Evolutionary conservation across 345 rosid genomes (phyloP).

Genomic region (Brassica napus): Da-Ae NC_063443.1:12555001-12555500

Average conservation of each 20-base stretch:
- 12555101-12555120: neutral
- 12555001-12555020: neutral
- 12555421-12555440: neutral
- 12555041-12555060: neutral
- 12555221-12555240: neutral
- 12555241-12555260: slow-evolving; percentile 31
- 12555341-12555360: slow-evolving; percentile 25
- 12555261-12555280: neutral
- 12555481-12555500: neutral
- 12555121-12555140: neutral
- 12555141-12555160: slow-evolving; percentile 15
- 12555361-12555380: neutral
- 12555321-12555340: slow-evolving; percentile 2
- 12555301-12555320: slow-evolving; percentile 1
- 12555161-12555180: neutral
- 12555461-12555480: neutral
- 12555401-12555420: slow-evolving; percentile 22
- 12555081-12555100: neutral
- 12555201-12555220: slow-evolving; percentile 27
- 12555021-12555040: neutral
- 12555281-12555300: neutral
- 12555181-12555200: neutral
- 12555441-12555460: slow-evolving; percentile 2
- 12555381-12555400: neutral
- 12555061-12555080: neutral